These are phyloP conservation scores for Blakeslea trispora DNA, from an alignment of 371 early-diverging fungal genomes.

Conservation along the genomic window DNA sequence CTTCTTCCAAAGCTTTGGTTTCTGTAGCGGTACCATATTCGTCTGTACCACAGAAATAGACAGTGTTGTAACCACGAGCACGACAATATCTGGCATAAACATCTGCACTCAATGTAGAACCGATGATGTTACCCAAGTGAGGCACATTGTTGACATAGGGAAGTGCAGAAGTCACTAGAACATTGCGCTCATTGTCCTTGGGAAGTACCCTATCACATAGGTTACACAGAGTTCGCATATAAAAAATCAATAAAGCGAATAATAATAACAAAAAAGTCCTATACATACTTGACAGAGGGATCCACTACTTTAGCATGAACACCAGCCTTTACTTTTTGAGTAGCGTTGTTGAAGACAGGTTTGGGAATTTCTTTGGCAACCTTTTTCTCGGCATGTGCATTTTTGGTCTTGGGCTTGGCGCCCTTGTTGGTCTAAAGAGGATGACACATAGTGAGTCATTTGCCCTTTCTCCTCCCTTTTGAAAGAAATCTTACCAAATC, in stretches of 20 bases:
- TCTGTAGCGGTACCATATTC: slow-evolving; percentile 99
- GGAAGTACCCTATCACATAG: slow-evolving; percentile 54
- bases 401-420: slow-evolving; percentile 37
- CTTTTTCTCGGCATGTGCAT: slow-evolving; percentile 30
- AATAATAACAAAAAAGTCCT: too few species aligned
- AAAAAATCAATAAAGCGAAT: too few species aligned
- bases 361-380: slow-evolving; percentile 25
- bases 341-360: slow-evolving; percentile 31
- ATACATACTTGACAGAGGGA: slow-evolving; percentile 28
- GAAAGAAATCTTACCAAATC: slow-evolving; percentile 19
- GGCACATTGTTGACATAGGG: slow-evolving; percentile 99
- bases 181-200: slow-evolving; percentile 72
- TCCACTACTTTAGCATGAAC: slow-evolving; percentile 16
- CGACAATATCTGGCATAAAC: slow-evolving; percentile 95
- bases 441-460: slow-evolving; percentile 14
- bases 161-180: slow-evolving; percentile 97
- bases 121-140: slow-evolving; percentile 99
- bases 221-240: neutral
- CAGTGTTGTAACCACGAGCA: slow-evolving; percentile 86
- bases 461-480: neutral
- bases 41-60: slow-evolving; percentile 99
- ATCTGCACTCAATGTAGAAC: slow-evolving; percentile 98
- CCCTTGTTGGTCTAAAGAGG: slow-evolving; percentile 31
- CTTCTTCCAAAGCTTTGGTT: slow-evolving; percentile 97
- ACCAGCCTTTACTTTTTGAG: slow-evolving; percentile 39